Base-by-base conservation (phyloP, 2,329 filamentous ascomycete species). In the Aspergillus quadrilineatus region DNA sequence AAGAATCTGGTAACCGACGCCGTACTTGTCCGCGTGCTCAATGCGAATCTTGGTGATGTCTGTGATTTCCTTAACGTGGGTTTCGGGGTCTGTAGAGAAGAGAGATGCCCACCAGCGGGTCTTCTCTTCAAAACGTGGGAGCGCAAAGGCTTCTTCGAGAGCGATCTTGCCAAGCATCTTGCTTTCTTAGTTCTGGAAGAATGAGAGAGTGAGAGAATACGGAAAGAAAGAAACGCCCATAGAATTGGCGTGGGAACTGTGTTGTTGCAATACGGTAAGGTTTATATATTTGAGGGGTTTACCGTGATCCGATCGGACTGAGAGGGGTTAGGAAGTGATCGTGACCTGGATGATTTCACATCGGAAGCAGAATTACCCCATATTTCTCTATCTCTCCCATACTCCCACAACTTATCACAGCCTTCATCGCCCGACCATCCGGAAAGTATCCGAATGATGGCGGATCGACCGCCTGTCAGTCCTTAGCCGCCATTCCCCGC, bases 131-230 rank as follows among this genome's bases (percentile, higher is more conserved):
- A 85, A 78, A 34, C 83, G 79, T 44, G 85, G 83, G 6, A 86
- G 76, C 58, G 80, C 81, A 60, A 85, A 86, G 12, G 83, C 83
- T 71, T 87, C 84, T 68, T 87, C 84, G 22, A 87, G 75, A 10
- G 81, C 81, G 56, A 87, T 78, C 60, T 87, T 87, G 58, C 85
- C 84, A 10, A 79, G 71, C 82, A 85, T 85, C 26, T 44, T 65
- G 51, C 6, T 9, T 46, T 14, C 43, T n/a, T 22, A 22, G 22
- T 26, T 30, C 6, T 47, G 10, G 5, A 37, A 12, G 4, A 37
- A 37, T 37, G 10, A 6, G 15, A 28, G 49, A 30, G 28, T 12
- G 8, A 26, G 6, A 28, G 10, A 14, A 39, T 39, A 4, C 22
- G 22, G 37, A n/a, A 1, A 15, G 4, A 39, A n/a, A 39, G 41